Conservation (phyloP, 257 asterid species). For the Penstemon barbatus region DNA sequence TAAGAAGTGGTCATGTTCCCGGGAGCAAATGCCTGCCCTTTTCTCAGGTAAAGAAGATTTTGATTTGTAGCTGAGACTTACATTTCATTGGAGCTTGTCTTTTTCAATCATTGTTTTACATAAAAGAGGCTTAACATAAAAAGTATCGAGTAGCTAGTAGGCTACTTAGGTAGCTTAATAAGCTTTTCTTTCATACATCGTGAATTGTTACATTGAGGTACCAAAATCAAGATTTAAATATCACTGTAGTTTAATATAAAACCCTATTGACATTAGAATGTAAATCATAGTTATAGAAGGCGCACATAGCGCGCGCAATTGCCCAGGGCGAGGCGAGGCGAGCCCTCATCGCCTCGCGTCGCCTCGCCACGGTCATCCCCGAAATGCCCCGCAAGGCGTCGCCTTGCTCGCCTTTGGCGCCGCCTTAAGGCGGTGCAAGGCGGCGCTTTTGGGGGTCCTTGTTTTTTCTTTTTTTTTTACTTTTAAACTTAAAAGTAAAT, state of each 20-base stretch:
- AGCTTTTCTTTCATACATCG: not conserved
- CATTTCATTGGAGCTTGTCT: not conserved
- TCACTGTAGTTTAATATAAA: not conserved
- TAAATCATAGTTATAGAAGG: too few species aligned
- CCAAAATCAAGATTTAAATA: not conserved
- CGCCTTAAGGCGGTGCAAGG: too few species aligned
- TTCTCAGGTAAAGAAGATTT: slow-evolving; percentile 55
- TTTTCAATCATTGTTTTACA: too few species aligned
- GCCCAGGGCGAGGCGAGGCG: too few species aligned
- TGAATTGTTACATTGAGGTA: not conserved
- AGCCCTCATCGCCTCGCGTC: too few species aligned
- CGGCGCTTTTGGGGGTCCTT: too few species aligned
- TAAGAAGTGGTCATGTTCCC: slow-evolving; percentile 89
- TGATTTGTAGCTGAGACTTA: slow-evolving; percentile 1
- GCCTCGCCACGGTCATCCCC: too few species aligned
- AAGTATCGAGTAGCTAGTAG: not conserved
- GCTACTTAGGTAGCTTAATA: not conserved
- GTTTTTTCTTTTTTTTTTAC: too few species aligned
- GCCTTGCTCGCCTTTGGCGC: too few species aligned
- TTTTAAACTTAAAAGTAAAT: too few species aligned
- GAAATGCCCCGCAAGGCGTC: too few species aligned
- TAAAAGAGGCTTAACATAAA: not conserved
- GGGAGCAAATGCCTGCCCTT: slow-evolving; percentile 96
- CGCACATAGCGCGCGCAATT: too few species aligned
- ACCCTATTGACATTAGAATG: not conserved